These are phyloP conservation scores for Filobasidium floriforme DNA, from an alignment of 768 basidiomycete species.

Conservation along the genomic window DNA sequence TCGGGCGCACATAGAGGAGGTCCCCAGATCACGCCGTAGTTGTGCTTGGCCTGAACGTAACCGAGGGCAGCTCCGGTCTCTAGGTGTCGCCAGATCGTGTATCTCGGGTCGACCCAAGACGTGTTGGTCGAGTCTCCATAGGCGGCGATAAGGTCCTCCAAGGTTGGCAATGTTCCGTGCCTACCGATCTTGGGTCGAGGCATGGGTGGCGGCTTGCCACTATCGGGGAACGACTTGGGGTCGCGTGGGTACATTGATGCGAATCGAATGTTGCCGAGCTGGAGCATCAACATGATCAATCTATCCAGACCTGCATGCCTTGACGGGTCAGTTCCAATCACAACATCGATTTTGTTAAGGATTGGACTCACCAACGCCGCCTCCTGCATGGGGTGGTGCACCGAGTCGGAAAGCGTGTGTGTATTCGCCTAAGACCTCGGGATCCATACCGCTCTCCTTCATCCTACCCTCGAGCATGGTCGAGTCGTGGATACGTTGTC, in stretches of 20 bases:
- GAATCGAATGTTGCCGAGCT: slow-evolving; percentile 83
- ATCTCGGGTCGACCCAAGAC: slow-evolving; percentile 59
- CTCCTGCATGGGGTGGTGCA: slow-evolving; percentile 91
- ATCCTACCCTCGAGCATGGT: slow-evolving; percentile 70
- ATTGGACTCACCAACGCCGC: too few species aligned
- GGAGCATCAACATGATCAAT: slow-evolving; percentile 89
- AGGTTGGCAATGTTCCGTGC: slow-evolving; percentile 40
- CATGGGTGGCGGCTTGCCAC: slow-evolving; percentile 21
- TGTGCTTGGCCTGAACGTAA: slow-evolving; percentile 52
- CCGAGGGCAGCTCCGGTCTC: slow-evolving; percentile 58
- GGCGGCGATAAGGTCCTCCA: slow-evolving; percentile 56
- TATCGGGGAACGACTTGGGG: slow-evolving; percentile 23
- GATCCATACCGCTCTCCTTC: slow-evolving; percentile 74
- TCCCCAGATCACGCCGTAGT: slow-evolving; percentile 59
- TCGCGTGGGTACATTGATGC: slow-evolving; percentile 73
- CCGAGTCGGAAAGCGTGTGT: slow-evolving; percentile 87
- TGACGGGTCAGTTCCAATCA: too few species aligned
- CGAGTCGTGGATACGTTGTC: slow-evolving; percentile 90
- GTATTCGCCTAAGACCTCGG: slow-evolving; percentile 80
- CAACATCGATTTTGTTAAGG: too few species aligned
- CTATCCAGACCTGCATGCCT: slow-evolving; percentile 85
- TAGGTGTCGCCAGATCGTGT: slow-evolving; percentile 53
- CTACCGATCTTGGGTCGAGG: slow-evolving; percentile 25
- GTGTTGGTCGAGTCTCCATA: slow-evolving; percentile 65
- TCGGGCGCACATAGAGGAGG: slow-evolving; percentile 52